Percentiles rank a stretch among this genome's conserved stretches.
These are phyloP conservation scores for Forsythia suspensa DNA, from an alignment of 257 asterid genomes.

Conservation along the genomic window DNA sequence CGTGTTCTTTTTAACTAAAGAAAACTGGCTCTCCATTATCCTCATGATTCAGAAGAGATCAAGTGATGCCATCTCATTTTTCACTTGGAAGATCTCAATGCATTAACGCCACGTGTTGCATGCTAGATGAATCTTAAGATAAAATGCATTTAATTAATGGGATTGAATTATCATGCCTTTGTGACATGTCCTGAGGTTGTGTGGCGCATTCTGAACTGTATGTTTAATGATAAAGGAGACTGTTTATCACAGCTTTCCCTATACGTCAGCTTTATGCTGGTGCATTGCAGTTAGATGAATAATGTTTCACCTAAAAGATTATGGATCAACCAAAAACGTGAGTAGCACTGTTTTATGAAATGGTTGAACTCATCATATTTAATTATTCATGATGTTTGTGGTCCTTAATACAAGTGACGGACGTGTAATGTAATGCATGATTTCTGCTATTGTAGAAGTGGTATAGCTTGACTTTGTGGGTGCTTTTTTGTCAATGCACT, in stretches of 20 bases:
- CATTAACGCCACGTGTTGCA: background rate
- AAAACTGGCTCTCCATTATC: background rate
- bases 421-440: background rate
- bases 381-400: background rate
- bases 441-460: background rate
- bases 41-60: background rate
- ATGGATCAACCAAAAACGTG: background rate
- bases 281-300: background rate
- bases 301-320: background rate
- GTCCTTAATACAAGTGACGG: background rate
- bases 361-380: background rate
- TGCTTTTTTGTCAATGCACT: background rate
- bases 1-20: too few species aligned
- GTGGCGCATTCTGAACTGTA: background rate
- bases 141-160: background rate
- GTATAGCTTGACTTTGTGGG: background rate
- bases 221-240: background rate
- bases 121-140: background rate
- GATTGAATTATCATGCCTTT: background rate
- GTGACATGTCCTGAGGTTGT: background rate
- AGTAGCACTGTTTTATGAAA: background rate
- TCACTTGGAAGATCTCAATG: background rate
- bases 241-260: background rate
- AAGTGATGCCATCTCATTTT: too few species aligned
- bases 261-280: background rate